Base-by-base conservation (phyloP, 2,329 filamentous ascomycete species). In the Aspergillus clavatus region DNA sequence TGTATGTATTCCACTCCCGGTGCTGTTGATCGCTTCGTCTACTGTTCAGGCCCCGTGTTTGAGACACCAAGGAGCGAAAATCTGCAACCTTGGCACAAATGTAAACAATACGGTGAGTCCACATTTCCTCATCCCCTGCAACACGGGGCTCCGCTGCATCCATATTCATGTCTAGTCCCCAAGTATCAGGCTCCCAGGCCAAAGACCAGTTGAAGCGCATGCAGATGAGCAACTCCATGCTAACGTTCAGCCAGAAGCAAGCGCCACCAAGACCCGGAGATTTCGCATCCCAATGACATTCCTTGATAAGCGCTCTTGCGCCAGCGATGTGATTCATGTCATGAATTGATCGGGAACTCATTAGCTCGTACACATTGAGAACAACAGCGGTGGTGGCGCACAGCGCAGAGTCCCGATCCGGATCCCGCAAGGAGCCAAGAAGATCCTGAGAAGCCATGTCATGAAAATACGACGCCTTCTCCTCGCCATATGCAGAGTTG, bases 231-330 rank as follows among this genome's bases (percentile, higher is more conserved):
- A 96, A 75, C 63, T 97, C 91, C 77, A 95, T 86, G 12, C 85
- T 86, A 12, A 95, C 83, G 57, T 94, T 95, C 28, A 96, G 74
- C 90, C 91, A 96, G 69, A 96, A 96, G 65, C 90, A 96, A 1
- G 90, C 89, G 0, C 83, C 81, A 1, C 89, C 90, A 16, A 95
- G 81, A 0, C 90, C 89, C 1, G 77, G 79, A 27, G 86, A 86
- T 50, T 76, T 81, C 0, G 88, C 88, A 57, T 88, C 85, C 91
- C 91, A 96, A 4, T 83, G 82, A 58, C 89, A 95, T 61, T 95
- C 89, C 50, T 89, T 87, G 58, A 96, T 90, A 40, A 95, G 73
- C 1, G 88, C 88, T 42, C 89, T 79, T 7, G 89, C 88, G 4
- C 89, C 89, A 0, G 86, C 84, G 54, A 91, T 90, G 60, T 95